phyloP scores from a whole-genome alignment of 1,284 basidiomycete species.

The Microbotryomycetes sp. region DNA sequence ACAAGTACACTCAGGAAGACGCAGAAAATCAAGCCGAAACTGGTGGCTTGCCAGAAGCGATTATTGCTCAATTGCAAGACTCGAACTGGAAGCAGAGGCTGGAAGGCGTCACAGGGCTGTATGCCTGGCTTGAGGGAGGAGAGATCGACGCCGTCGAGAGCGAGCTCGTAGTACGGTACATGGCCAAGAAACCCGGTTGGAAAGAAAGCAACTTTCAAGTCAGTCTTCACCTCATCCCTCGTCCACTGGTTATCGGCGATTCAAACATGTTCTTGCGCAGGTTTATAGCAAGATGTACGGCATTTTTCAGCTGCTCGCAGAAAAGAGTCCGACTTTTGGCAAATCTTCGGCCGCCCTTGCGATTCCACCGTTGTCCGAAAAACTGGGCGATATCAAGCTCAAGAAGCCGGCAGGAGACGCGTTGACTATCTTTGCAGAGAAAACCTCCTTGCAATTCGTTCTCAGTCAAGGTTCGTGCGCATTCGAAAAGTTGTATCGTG shows the following conservation, averaged over 20 bases:
- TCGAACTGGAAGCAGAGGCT: constrained; percentile 89
- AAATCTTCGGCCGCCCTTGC: constrained; percentile 76
- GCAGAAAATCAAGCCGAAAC: constrained; percentile 74
- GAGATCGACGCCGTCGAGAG: constrained; percentile 63
- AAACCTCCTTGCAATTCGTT: constrained; percentile 89
- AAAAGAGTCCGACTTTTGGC: constrained; percentile 73
- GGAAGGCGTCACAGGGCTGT: constrained; percentile 78
- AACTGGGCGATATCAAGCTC: constrained; percentile 91
- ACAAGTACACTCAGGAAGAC: constrained; percentile 83
- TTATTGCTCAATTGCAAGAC: constrained; percentile 71
- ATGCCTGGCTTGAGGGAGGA: constrained; percentile 67
- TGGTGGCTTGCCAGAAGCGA: constrained; percentile 39
- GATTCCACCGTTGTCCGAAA: constrained; percentile 82
- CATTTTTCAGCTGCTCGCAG: constrained; percentile 65
- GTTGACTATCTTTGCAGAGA: constrained; percentile 74
- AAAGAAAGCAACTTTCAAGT: constrained; percentile 98
- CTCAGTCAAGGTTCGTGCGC: constrained; percentile 75
- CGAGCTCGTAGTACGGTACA: constrained; percentile 82
- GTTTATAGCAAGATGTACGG: constrained; percentile 81
- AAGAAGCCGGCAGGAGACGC: constrained; percentile 96
- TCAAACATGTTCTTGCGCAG: constrained; percentile 44
- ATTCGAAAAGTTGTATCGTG: too few relatives aligned
- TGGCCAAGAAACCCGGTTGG: constrained; percentile 80
- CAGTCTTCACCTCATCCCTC: constrained; percentile 27
- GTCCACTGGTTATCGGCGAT: not conserved